A percentile compares a stretch with the other conserved stretches of the same genome.
Conservation (phyloP, 768 basidiomycete genomes). For the Termitomyces sp. region DNA sequence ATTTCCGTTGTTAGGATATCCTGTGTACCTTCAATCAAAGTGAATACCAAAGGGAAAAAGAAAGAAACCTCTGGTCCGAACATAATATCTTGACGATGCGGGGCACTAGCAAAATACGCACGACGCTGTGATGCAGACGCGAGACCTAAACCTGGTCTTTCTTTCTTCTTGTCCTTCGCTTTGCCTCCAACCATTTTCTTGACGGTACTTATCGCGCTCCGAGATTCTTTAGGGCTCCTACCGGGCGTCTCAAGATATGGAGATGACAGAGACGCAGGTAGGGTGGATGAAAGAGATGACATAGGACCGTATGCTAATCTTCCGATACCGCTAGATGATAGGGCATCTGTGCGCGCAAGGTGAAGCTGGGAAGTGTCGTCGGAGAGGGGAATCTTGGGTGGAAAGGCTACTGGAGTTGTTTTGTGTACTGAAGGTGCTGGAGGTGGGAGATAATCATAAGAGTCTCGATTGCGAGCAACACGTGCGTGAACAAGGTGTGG, state of each 20-base stretch:
- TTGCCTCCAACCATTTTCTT: not conserved
- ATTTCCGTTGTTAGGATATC: constrained; percentile 81
- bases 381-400: constrained; percentile 41
- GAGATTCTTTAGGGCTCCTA: not conserved
- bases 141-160: constrained; percentile 22
- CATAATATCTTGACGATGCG: constrained; percentile 51
- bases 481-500: constrained; percentile 63
- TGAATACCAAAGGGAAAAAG: not conserved
- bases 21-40: constrained; percentile 23
- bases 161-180: constrained; percentile 2
- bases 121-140: constrained; percentile 50
- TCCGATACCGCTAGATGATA: constrained; percentile 7
- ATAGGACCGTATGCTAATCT: constrained; percentile 7
- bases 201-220: not conserved
- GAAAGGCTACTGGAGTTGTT: constrained; percentile 35
- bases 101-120: constrained; percentile 56
- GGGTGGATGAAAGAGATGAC: constrained; percentile 10
- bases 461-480: not conserved
- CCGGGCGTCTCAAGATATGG: not conserved
- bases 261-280: constrained; percentile 21
- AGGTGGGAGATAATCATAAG: not conserved
- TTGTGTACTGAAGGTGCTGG: not conserved
- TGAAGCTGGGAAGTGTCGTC: constrained; percentile 60
- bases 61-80: constrained; percentile 56
- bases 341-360: constrained; percentile 21